Evolutionary conservation across 2,329 filamentous ascomycete species (phyloP).

Genomic region (Sporothrix brunneoviolacea): DNA sequence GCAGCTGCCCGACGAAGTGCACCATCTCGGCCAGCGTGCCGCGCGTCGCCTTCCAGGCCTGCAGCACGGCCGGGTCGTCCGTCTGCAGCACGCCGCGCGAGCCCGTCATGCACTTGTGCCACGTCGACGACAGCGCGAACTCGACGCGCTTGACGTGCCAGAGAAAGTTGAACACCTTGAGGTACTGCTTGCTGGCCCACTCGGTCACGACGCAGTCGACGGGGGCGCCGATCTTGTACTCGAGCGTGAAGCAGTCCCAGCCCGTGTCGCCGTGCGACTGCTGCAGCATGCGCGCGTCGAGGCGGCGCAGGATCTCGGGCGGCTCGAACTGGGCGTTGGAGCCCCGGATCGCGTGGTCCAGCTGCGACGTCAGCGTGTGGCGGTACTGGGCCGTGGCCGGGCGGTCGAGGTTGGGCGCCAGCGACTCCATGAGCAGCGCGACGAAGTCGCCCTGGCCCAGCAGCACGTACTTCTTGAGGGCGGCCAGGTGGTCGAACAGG

Average conservation of each 20-base stretch:
- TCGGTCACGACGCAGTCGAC: constrained; percentile 96
- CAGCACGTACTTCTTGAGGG: constrained; percentile 89
- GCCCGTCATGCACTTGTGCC: constrained; percentile 94
- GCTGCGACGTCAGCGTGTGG: constrained; percentile 92
- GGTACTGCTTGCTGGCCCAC: constrained; percentile 90
- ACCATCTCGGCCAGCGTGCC: constrained; percentile 95
- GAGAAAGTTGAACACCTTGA: constrained; percentile 98
- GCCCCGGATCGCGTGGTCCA: constrained; percentile 93
- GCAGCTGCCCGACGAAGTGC: constrained; percentile 92
- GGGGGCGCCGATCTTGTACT: constrained; percentile 96
- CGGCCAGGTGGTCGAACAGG: constrained; percentile 83
- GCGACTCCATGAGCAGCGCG: constrained; percentile 90
- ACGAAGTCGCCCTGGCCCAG: constrained; percentile 97
- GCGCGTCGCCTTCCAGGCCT: constrained; percentile 84
- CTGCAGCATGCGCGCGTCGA: constrained; percentile 98
- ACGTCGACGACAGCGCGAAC: constrained; percentile 83
- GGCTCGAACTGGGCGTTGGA: constrained; percentile 96
- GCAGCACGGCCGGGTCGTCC: constrained; percentile 58
- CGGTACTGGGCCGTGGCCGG: constrained; percentile 96
- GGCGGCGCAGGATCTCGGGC: constrained; percentile 78
- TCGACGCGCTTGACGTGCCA: constrained; percentile 98
- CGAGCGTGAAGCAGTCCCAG: constrained; percentile 98
- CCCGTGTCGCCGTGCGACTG: constrained; percentile 94
- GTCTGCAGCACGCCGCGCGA: constrained; percentile 81
- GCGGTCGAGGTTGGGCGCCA: constrained; percentile 85